These are phyloP conservation scores for Claviceps sp. DNA, from an alignment of 2,329 filamentous ascomycete species.

Conservation along the genomic window DNA sequence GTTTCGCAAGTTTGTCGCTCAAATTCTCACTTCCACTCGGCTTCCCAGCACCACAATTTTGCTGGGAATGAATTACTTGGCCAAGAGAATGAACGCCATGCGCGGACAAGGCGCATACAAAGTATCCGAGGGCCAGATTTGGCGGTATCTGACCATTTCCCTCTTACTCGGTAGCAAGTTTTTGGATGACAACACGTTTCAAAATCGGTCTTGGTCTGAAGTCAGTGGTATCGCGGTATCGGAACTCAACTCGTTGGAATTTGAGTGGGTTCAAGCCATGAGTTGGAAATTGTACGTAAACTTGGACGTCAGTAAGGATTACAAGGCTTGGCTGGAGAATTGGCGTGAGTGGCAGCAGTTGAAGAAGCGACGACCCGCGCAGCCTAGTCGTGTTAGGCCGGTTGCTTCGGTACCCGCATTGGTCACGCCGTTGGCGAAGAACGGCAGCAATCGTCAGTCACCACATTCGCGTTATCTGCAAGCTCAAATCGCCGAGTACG, in stretches of 20 bases:
- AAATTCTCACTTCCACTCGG: conserved; percentile 80
- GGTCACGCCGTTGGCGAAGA: conserved; percentile 28
- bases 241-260: conserved; percentile 75
- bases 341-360: conserved; percentile 43
- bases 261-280: conserved; percentile 75
- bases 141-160: conserved; percentile 75
- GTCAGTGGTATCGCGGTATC: conserved; percentile 78
- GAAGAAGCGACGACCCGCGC: conserved; percentile 39
- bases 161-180: conserved; percentile 89
- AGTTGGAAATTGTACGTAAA: conserved; percentile 80
- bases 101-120: conserved; percentile 41
- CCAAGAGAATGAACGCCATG: conserved; percentile 67
- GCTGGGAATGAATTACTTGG: conserved; percentile 78
- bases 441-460: conserved; percentile 24
- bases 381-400: conserved; percentile 36
- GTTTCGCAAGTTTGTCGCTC: conserved; percentile 84
- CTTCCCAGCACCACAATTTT: conserved; percentile 85
- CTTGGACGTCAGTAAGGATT: conserved; percentile 60
- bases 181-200: conserved; percentile 91
- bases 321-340: conserved; percentile 47
- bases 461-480: conserved; percentile 34
- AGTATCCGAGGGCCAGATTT: conserved; percentile 58
- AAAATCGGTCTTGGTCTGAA: conserved; percentile 93
- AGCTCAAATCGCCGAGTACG: conserved; percentile 42
- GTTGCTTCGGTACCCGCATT: conserved; percentile 34